phyloP scores from a whole-genome alignment of 2,329 filamentous ascomycete species.

The Fusarium mexicanum region DNA sequence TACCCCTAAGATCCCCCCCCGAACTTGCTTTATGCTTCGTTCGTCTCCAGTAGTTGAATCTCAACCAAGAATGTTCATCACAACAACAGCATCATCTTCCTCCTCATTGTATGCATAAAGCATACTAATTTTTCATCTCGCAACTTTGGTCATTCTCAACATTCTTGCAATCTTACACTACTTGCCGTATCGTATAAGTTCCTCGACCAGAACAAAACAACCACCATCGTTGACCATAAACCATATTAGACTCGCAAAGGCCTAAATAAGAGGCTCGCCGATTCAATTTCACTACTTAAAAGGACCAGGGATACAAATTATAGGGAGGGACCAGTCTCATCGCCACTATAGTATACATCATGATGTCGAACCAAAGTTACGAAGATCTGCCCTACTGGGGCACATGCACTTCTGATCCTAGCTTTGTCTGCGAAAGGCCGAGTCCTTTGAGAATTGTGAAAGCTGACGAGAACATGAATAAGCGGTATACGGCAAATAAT shows the following conservation, averaged over 20 bases:
- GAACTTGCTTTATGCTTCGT: not conserved
- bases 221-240: not conserved
- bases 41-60: not conserved
- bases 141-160: not conserved
- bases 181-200: not conserved
- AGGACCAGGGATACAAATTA: not conserved
- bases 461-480: constrained; percentile 27
- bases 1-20: constrained; percentile 14
- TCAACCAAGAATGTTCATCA: not conserved
- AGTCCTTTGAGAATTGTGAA: constrained; percentile 63
- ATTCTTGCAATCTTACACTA: not conserved
- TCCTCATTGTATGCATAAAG: constrained; percentile 1
- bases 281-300: not conserved
- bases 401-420: constrained; percentile 42
- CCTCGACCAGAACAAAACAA: not conserved
- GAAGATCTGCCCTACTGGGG: constrained; percentile 43
- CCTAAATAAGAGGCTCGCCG: not conserved
- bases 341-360: not conserved
- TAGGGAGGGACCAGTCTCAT: not conserved
- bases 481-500: constrained; percentile 35
- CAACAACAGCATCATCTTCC: not conserved
- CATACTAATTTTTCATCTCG: not conserved
- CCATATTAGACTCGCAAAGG: not conserved
- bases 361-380: constrained; percentile 50
- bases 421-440: constrained; percentile 46